Conservation (phyloP, 2,329 filamentous ascomycete genomes). For the Talaromyces marneffei region DNA sequence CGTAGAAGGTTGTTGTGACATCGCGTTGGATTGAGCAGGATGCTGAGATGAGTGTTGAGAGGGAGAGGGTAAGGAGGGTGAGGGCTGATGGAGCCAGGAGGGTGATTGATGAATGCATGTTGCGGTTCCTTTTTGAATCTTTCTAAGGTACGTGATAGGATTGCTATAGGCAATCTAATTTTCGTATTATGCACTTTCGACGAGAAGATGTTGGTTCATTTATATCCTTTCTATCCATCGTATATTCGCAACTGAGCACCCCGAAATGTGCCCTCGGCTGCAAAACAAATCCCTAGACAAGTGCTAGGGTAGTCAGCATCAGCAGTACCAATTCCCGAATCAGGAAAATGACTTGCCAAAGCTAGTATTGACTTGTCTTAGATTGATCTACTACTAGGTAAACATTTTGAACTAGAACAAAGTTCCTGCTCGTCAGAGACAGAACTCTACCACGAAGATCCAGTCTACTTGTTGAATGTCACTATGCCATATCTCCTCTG, state of each 20-base stretch:
- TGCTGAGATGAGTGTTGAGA: background rate
- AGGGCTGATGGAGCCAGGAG: background rate
- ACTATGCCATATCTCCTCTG: too few relatives aligned
- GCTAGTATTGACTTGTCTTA: background rate
- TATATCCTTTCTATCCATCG: background rate
- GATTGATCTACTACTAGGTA: background rate
- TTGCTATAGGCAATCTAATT: background rate
- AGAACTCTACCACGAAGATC: background rate
- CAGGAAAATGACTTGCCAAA: background rate
- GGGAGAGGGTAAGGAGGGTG: background rate
- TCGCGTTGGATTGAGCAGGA: constrained; percentile 14
- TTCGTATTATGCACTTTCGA: too few relatives aligned
- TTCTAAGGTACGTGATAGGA: background rate
- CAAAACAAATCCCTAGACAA: background rate
- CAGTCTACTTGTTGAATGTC: background rate
- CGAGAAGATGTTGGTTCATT: background rate
- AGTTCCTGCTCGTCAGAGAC: too few relatives aligned
- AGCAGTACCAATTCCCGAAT: background rate
- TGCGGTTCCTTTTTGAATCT: background rate
- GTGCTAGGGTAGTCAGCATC: background rate
- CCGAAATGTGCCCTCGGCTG: background rate
- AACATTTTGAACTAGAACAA: background rate
- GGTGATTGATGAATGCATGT: background rate
- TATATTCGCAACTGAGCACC: background rate
- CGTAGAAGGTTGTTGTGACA: constrained; percentile 38